A percentile compares a stretch with the other conserved stretches of the same genome.
Evolutionary conservation across 192 early-diverging fungal species (phyloP).

Genomic region (Podila epicladia): DNA sequence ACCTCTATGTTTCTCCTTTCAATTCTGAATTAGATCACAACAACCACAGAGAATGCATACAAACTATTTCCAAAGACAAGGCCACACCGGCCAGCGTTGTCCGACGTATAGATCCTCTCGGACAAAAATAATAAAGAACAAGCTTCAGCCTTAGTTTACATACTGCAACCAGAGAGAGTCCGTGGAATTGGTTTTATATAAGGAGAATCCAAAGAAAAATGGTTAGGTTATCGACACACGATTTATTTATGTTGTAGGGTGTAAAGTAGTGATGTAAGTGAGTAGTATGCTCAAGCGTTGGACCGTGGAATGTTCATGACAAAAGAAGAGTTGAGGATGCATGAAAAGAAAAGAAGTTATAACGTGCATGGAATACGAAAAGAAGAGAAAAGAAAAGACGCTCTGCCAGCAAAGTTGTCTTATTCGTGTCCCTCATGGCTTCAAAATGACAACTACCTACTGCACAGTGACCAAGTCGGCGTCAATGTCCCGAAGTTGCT

Average conservation of each 20-base stretch:
- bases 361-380: not conserved
- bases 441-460: not conserved
- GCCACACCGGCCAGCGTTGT: constrained; percentile 27
- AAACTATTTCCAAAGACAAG: constrained; percentile 49
- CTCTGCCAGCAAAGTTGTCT: no score
- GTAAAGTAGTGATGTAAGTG: no score
- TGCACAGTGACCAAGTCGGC: constrained; percentile 56
- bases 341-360: not conserved
- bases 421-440: no score
- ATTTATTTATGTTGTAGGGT: no score
- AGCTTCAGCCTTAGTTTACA: not conserved
- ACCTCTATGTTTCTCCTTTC: not conserved
- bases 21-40: constrained; percentile 21
- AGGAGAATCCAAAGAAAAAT: not conserved
- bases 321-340: not conserved
- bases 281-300: no score
- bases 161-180: no score
- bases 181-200: not conserved
- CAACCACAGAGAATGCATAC: constrained; percentile 53
- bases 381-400: constrained; percentile 2
- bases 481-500: constrained; percentile 60
- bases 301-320: not conserved
- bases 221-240: not conserved
- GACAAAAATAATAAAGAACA: not conserved
- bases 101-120: constrained; percentile 8